phyloP scores from a whole-genome alignment of 2,329 filamentous ascomycete species.

The Claviceps arundinis region DNA sequence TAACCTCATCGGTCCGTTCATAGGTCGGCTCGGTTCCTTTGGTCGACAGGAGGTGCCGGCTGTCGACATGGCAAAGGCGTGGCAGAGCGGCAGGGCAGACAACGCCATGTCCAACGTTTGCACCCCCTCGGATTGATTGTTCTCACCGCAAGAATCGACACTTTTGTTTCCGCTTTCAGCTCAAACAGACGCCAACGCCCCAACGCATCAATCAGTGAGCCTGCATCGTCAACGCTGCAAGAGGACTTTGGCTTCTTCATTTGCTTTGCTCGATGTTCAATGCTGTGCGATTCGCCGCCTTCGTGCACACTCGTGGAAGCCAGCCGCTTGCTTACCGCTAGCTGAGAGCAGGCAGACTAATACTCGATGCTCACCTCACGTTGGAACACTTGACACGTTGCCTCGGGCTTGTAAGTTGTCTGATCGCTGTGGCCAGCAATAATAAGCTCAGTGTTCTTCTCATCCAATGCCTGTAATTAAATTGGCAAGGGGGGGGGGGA shows the following conservation, averaged over 20 bases:
- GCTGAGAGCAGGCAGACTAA: no score
- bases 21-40: background rate
- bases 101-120: background rate
- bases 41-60: background rate
- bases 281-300: background rate
- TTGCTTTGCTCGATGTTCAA: background rate
- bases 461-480: background rate
- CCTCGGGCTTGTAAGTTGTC: no score
- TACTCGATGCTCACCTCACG: background rate
- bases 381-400: background rate
- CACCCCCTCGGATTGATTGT: background rate
- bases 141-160: conserved; percentile 1
- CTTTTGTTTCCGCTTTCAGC: conserved; percentile 1
- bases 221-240: background rate
- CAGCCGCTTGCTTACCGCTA: no score
- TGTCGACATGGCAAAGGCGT: background rate
- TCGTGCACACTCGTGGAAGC: background rate
- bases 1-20: background rate
- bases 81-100: background rate
- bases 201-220: background rate
- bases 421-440: background rate
- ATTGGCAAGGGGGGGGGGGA: background rate
- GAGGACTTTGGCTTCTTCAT: background rate
- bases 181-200: background rate
- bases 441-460: background rate